Percentiles rank a stretch among this genome's conserved stretches.
phyloP scores from a whole-genome alignment of 2,329 filamentous ascomycete species.

The Whalleya microplaca region DNA sequence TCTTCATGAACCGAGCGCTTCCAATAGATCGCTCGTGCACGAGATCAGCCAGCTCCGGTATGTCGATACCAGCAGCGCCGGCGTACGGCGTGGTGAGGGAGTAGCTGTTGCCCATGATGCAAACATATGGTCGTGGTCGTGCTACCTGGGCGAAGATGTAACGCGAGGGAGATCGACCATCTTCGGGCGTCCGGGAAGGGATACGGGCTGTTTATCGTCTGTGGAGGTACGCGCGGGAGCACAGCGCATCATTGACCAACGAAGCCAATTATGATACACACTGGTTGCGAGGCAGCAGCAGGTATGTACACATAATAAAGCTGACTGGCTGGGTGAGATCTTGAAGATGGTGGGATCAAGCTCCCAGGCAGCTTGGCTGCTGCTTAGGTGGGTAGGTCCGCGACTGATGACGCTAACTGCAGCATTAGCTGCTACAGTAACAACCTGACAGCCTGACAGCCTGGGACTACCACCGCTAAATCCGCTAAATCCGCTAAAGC shows the following conservation, averaged over 20 bases:
- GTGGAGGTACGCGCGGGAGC: background rate
- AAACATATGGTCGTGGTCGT: slow-evolving; percentile 21
- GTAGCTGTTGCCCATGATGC: slow-evolving; percentile 91
- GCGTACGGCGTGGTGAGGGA: slow-evolving; percentile 90
- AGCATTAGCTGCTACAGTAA: no score
- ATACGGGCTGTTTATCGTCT: slow-evolving; percentile 3
- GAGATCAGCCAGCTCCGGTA: slow-evolving; percentile 87
- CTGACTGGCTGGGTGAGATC: slow-evolving; percentile 21
- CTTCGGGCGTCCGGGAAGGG: slow-evolving; percentile 12
- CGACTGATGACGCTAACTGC: no score
- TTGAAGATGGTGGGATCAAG: slow-evolving; percentile 7
- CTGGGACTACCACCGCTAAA: no score
- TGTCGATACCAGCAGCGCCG: slow-evolving; percentile 90
- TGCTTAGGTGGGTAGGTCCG: no score
- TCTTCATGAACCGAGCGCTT: slow-evolving; percentile 94
- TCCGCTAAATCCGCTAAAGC: background rate
- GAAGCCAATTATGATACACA: slow-evolving; percentile 5
- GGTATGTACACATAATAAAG: no score
- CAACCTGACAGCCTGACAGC: no score
- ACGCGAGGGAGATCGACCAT: slow-evolving; percentile 18
- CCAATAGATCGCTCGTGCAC: slow-evolving; percentile 92
- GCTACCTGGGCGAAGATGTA: slow-evolving; percentile 30
- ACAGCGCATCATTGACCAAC: slow-evolving; percentile 1
- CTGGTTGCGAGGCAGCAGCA: slow-evolving; percentile 16
- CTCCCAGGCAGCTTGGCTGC: no score